A percentile compares a stretch with the other conserved stretches of the same genome.
These are phyloP conservation scores for Pseudogymnoascus sp. DNA, from an alignment of 2,329 filamentous ascomycete genomes.

Conservation along the genomic window DNA sequence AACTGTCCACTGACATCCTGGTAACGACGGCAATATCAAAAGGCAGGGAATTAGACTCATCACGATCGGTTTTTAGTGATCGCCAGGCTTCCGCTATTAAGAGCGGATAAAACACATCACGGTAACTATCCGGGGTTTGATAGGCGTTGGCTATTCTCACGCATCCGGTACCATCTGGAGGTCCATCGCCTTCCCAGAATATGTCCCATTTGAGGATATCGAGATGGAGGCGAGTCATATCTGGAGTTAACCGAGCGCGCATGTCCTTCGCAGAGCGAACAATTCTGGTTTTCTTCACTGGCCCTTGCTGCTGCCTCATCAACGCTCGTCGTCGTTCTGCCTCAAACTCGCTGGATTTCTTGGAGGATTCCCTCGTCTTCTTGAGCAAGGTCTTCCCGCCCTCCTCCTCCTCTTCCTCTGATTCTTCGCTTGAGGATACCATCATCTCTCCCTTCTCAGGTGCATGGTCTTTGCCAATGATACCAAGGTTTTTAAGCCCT, in stretches of 20 bases:
- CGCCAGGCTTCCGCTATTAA: constrained; percentile 94
- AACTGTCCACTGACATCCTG: constrained; percentile 84
- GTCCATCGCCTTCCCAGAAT: constrained; percentile 81
- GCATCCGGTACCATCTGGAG: constrained; percentile 69
- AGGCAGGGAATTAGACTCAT: constrained; percentile 71
- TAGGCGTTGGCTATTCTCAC: constrained; percentile 73
- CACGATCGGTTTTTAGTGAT: constrained; percentile 80
- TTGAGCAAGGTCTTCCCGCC: constrained; percentile 48
- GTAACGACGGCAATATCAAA: constrained; percentile 86
- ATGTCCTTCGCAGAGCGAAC: constrained; percentile 84
- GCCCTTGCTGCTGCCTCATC: constrained; percentile 52
- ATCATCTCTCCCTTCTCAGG: constrained; percentile 77
- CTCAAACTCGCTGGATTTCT: constrained; percentile 35
- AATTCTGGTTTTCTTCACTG: constrained; percentile 77
- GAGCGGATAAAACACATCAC: constrained; percentile 82
- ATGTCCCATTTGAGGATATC: constrained; percentile 91
- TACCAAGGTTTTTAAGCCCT: constrained; percentile 61
- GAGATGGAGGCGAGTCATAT: constrained; percentile 76
- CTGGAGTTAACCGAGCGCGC: constrained; percentile 83
- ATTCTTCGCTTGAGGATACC: constrained; percentile 61
- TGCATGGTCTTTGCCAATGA: constrained; percentile 71
- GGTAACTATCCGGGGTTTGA: constrained; percentile 68
- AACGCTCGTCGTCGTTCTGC: constrained; percentile 40
- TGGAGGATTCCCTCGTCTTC: constrained; percentile 34
- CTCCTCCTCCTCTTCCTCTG: constrained; percentile 68